Evolutionary conservation across 768 basidiomycete species (phyloP).

Genomic region (Ephemerocybe angulata): DNA sequence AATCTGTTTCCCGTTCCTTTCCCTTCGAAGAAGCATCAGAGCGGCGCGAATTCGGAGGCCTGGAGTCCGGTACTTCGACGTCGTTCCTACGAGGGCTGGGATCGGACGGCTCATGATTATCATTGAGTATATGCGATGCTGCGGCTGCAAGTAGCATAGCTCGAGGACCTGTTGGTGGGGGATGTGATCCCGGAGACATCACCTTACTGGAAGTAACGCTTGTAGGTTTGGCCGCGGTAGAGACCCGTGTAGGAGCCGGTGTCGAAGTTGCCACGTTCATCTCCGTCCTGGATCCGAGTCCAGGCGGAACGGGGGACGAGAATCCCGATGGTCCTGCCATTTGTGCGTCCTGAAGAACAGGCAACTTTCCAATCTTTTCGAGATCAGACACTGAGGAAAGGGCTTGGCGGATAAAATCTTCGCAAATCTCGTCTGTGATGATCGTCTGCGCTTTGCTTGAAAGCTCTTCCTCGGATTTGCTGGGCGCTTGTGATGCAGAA

Average conservation of each 20-base stretch:
- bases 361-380: neutral
- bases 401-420: conserved; percentile 1
- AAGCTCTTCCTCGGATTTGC: neutral
- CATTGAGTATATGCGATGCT: no score
- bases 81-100: no score
- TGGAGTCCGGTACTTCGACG: no score
- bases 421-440: neutral
- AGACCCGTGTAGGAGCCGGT: no score
- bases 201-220: no score
- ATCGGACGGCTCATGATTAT: neutral
- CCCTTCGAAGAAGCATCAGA: neutral
- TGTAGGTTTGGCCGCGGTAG: no score
- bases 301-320: neutral
- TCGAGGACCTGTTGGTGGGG: neutral
- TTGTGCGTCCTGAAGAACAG: neutral
- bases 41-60: no score
- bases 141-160: no score
- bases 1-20: neutral
- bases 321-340: neutral
- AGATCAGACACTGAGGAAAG: neutral
- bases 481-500: neutral
- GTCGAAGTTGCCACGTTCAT: no score
- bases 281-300: neutral
- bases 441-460: neutral
- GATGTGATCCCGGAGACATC: neutral